phyloP scores from a whole-genome alignment of 495 filamentous ascomycete genomes.

The Penicillium ochrochloron region DNA sequence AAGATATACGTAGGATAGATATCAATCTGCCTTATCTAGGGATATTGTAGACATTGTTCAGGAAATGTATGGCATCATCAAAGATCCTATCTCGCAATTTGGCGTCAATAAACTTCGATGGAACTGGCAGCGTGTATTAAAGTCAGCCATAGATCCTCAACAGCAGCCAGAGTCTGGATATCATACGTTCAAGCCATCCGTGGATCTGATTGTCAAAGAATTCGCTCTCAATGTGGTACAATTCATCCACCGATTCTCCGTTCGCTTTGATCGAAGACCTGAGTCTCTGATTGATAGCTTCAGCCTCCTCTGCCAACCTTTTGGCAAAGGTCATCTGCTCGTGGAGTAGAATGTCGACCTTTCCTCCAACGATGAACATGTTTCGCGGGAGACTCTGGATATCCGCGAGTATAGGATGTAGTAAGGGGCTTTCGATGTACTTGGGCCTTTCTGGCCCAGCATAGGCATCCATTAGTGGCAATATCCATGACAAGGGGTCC shows the following conservation, averaged over 20 bases:
- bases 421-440: background rate
- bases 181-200: slow-evolving; percentile 4
- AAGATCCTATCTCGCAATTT: slow-evolving; percentile 1
- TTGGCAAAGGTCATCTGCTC: background rate
- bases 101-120: background rate
- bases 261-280: background rate
- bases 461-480: background rate
- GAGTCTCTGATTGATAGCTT: background rate
- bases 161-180: background rate
- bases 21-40: background rate
- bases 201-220: background rate
- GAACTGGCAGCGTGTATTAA: background rate
- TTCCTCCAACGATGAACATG: background rate
- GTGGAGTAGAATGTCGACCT: background rate
- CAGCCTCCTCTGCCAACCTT: background rate
- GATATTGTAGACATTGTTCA: background rate
- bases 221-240: background rate
- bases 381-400: background rate
- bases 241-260: background rate
- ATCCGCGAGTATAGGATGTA: background rate
- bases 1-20: background rate
- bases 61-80: background rate
- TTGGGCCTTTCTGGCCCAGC: background rate
- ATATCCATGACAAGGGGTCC: background rate
- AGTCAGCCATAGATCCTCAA: background rate